Base-by-base conservation (phyloP, 495 filamentous ascomycete species). In the Penicillium mononematosum region DNA sequence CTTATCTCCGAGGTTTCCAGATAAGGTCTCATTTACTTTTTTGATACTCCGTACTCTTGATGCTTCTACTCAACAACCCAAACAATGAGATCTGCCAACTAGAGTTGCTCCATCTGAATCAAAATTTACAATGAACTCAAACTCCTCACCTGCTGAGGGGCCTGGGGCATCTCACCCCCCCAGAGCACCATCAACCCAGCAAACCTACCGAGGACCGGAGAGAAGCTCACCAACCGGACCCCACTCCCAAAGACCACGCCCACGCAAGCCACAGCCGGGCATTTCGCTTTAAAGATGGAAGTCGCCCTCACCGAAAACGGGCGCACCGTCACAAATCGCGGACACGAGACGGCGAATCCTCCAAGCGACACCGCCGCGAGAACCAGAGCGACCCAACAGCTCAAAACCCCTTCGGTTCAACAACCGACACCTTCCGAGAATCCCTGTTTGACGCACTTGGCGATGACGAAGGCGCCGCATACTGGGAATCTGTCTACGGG, bases 381-480 rank as follows among this genome's bases (percentile, higher is more conserved):
- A 45, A 42, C 80, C 78, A 29, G 20, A 24, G 11, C 34, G 39
- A 55, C 29, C 55, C 45, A 36, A 29, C 55, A 53, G 31, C 44
- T 81, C 16, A 39, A n/a, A n/a, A 39, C 36, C 3, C 16, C n/a
- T 39, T 39, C n/a, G 6, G 10, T 5, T 80, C 86, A 59, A 78
- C 88, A 5, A 81, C 86, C 19, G 73, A 79, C 10, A 92, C 92
- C 16, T 98, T 98, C 72, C 87, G 90, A 25, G 90, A 96, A 75
- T 94, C 90, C n/a, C 85, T 98, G 46, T 96, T 98, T 78, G 94
- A 98, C 71, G 94, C 94, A n/a, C 86, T 98, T 70, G 95, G 92
- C 39, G 94, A 98, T 72, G 94, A 98, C 73, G 94, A 98, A 75
- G 94, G 94, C 38, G 94, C 94, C 42, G 83, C 83, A 34, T 98